Evolutionary conservation across 345 rosid species (phyloP).

Genomic region (Nasturtium officinale): DNA sequence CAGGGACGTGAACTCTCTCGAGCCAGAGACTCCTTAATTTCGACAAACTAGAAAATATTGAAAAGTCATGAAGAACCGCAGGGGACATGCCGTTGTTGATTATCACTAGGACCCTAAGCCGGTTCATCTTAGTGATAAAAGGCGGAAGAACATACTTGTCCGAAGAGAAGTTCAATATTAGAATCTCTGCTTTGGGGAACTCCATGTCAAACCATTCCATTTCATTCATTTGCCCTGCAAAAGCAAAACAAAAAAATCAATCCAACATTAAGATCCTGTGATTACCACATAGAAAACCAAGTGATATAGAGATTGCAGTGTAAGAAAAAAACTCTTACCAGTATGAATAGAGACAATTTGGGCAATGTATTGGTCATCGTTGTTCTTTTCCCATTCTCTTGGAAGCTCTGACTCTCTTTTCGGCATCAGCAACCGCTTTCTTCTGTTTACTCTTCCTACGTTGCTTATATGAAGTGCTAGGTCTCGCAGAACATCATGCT

Average conservation of each 20-base stretch:
- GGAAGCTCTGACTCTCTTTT: constrained; percentile 64
- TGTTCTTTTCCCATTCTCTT: constrained; percentile 80
- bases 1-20: constrained; percentile 66
- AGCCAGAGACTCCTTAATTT: constrained; percentile 85
- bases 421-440: constrained; percentile 73
- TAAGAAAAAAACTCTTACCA: constrained; percentile 43
- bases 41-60: constrained; percentile 52
- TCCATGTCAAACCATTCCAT: constrained; percentile 84
- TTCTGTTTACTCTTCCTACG: constrained; percentile 48
- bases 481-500: constrained; percentile 91
- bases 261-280: constrained; percentile 15
- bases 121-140: constrained; percentile 67
- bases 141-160: constrained; percentile 74
- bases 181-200: constrained; percentile 88
- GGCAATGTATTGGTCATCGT: constrained; percentile 61
- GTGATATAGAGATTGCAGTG: neutral
- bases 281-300: neutral
- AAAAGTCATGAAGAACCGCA: constrained; percentile 59
- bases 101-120: constrained; percentile 73
- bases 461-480: constrained; percentile 71
- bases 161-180: constrained; percentile 68
- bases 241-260: constrained; percentile 1
- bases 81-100: constrained; percentile 62
- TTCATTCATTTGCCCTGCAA: constrained; percentile 71
- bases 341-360: constrained; percentile 85